A percentile compares a stretch with the other conserved stretches of the same genome.
These are phyloP conservation scores for Castanea crenata DNA, from an alignment of 306 rosid species.

Conservation along the genomic window DNA sequence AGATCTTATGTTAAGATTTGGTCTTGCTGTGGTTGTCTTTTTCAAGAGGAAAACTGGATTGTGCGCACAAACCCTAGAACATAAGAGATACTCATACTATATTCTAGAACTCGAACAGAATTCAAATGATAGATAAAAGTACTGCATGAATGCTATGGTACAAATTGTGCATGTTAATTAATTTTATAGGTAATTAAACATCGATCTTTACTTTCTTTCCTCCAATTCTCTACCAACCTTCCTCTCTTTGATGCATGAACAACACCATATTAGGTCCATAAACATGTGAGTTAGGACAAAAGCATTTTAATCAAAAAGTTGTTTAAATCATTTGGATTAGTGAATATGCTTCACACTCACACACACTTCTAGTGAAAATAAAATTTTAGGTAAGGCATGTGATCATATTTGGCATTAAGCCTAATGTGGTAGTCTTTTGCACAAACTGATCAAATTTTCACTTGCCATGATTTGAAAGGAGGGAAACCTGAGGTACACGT, in stretches of 20 bases:
- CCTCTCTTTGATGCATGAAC: neutral
- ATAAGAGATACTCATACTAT: no score
- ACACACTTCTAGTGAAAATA: neutral
- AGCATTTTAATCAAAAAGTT: neutral
- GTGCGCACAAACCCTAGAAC: conserved; percentile 9
- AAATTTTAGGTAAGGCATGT: conserved; percentile 35
- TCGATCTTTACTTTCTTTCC: no score
- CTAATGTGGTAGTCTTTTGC: conserved; percentile 20
- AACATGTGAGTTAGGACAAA: neutral
- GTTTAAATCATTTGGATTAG: neutral
- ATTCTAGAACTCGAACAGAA: neutral
- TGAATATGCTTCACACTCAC: neutral
- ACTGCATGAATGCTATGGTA: conserved; percentile 29
- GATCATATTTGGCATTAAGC: conserved; percentile 31
- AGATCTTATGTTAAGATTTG: conserved; percentile 26
- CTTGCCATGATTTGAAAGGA: conserved; percentile 47
- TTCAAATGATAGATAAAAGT: neutral
- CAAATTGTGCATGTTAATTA: neutral
- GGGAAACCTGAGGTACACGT: conserved; percentile 33
- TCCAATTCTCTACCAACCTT: no score
- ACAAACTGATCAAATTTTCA: conserved; percentile 28
- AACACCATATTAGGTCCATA: neutral
- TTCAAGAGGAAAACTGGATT: conserved; percentile 25
- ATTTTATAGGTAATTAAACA: no score
- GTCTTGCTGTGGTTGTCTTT: conserved; percentile 29